phyloP scores from a whole-genome alignment of 352 stramenopile species.

The Phytophthora parvispora region DNA sequence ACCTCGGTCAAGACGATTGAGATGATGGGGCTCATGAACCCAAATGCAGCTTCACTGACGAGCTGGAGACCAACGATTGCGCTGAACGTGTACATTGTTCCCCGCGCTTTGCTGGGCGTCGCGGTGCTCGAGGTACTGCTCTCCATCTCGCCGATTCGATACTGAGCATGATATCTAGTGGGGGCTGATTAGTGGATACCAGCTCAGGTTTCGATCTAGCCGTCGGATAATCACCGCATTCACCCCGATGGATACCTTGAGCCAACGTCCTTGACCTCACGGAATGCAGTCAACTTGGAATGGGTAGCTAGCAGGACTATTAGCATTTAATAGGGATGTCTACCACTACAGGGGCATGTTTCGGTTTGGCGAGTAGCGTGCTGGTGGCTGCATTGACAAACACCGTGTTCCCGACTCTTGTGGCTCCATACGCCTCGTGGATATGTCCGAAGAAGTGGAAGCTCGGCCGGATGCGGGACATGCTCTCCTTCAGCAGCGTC shows the following conservation, averaged over 20 bases:
- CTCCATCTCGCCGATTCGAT: background rate
- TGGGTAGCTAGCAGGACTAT: background rate
- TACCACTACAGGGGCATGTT: conserved; percentile 80
- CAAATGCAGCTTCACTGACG: conserved; percentile 52
- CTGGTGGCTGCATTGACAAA: conserved; percentile 92
- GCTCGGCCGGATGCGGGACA: conserved; percentile 80
- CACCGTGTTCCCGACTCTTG: conserved; percentile 78
- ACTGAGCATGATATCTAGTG: background rate
- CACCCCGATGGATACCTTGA: no score
- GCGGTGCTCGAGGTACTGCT: background rate
- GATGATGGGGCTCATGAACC: conserved; percentile 77
- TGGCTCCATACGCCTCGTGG: conserved; percentile 90
- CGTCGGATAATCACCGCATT: background rate
- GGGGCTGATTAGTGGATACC: background rate
- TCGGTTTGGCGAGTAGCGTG: conserved; percentile 65
- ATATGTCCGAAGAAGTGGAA: conserved; percentile 96
- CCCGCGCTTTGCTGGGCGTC: background rate
- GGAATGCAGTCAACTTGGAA: background rate
- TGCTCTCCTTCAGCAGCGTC: conserved; percentile 82
- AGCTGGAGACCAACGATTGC: no score
- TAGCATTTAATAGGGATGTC: conserved; percentile 78
- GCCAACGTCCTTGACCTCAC: no score
- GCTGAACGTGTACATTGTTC: background rate
- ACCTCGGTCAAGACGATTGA: conserved; percentile 82
- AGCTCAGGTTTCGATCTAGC: background rate